A percentile compares a stretch with the other conserved stretches of the same genome.
phyloP scores from a whole-genome alignment of 805 yeast species.

The Saccharomycopsis sp. region DNA sequence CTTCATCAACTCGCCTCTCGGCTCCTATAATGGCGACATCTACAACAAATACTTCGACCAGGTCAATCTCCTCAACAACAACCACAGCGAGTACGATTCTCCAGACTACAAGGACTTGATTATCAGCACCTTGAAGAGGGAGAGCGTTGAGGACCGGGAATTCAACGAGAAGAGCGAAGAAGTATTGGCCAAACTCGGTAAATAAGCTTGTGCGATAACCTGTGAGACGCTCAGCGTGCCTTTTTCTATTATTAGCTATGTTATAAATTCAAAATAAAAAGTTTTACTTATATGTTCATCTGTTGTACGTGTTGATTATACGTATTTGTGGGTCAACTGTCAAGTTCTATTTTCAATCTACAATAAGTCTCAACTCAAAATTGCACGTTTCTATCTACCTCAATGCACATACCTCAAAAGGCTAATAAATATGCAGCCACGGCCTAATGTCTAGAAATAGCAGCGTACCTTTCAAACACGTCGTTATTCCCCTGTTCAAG shows the following conservation, averaged over 20 bases:
- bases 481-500: constrained; percentile 51
- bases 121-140: constrained; percentile 34
- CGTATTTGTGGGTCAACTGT: too few relatives aligned
- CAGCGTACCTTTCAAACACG: constrained; percentile 57
- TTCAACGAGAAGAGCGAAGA: constrained; percentile 23
- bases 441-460: constrained; percentile 50
- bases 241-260: too few relatives aligned
- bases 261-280: too few relatives aligned
- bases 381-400: neutral
- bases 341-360: too few relatives aligned
- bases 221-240: too few relatives aligned
- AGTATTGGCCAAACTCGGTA: constrained; percentile 23
- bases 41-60: constrained; percentile 66
- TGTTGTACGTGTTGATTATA: too few relatives aligned
- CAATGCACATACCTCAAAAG: neutral
- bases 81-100: constrained; percentile 48
- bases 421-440: constrained; percentile 10
- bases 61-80: constrained; percentile 47
- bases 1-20: constrained; percentile 76
- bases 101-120: constrained; percentile 44
- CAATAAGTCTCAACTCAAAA: too few relatives aligned
- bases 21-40: constrained; percentile 74
- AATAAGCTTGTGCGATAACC: too few relatives aligned
- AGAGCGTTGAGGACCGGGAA: constrained; percentile 32
- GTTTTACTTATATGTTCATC: too few relatives aligned